Conservation (phyloP, 2,329 filamentous ascomycete species). For the Penicillium hordei region DNA sequence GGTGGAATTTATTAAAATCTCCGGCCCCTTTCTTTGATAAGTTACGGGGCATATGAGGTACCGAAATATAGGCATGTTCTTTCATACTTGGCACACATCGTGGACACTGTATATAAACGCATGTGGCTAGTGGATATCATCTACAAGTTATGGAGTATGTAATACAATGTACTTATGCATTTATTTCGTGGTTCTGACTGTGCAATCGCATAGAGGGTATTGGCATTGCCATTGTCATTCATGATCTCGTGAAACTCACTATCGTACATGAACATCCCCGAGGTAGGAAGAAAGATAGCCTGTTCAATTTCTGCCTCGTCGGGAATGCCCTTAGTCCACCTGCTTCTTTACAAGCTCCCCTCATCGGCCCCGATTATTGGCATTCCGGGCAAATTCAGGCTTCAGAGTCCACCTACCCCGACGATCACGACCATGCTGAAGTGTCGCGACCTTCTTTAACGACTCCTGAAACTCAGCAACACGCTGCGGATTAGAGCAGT, state of each 20-base stretch:
- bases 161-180: neutral
- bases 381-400: conserved; percentile 50
- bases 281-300: neutral
- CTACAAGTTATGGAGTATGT: neutral
- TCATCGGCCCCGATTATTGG: conserved; percentile 16
- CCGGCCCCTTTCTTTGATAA: neutral
- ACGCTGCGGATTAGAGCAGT: conserved; percentile 67
- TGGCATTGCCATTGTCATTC: neutral
- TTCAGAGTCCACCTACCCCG: conserved; percentile 60
- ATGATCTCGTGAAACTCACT: conserved; percentile 3
- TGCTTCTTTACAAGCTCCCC: neutral
- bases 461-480: conserved; percentile 80
- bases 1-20: neutral
- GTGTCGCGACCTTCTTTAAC: conserved; percentile 70
- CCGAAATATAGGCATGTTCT: neutral
- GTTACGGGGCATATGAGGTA: neutral
- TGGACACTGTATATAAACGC: neutral
- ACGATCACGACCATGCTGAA: conserved; percentile 53
- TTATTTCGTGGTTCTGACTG: neutral
- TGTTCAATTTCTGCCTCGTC: neutral
- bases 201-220: neutral
- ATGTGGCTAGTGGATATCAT: neutral
- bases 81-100: conserved; percentile 2
- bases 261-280: conserved; percentile 3
- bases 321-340: neutral